Percentiles rank a stretch among this genome's conserved stretches.
Conservation (phyloP, 2,329 filamentous ascomycete species). For the Claviceps lovelessii region DNA sequence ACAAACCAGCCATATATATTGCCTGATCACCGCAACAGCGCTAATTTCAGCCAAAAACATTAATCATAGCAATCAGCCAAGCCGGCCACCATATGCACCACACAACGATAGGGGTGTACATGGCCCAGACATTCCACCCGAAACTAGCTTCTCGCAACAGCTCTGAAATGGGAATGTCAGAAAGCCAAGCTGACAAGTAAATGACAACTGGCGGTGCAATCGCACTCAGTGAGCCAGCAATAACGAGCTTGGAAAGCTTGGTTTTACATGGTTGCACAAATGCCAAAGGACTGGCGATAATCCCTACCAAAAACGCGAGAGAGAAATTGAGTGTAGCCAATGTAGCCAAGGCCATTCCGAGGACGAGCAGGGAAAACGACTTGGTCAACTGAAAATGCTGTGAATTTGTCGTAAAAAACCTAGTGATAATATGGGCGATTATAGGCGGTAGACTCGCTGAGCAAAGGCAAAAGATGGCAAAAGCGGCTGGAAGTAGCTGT, state of each 20-base stretch:
- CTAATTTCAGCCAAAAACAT: conserved; percentile 30
- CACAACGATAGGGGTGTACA: conserved; percentile 80
- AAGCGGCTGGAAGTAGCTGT: conserved; percentile 46
- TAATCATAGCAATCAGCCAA: conserved; percentile 55
- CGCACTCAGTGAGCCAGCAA: conserved; percentile 39
- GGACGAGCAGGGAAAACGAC: conserved; percentile 79
- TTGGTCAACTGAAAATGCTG: conserved; percentile 71
- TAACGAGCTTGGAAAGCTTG: conserved; percentile 25
- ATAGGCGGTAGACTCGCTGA: conserved; percentile 43
- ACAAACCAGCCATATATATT: neutral
- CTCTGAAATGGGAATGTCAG: conserved; percentile 30
- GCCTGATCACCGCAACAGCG: neutral
- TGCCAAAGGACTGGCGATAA: conserved; percentile 64
- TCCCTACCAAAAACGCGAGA: conserved; percentile 69
- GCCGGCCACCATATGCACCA: conserved; percentile 95
- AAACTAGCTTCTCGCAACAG: conserved; percentile 63
- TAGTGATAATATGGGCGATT: conserved; percentile 40
- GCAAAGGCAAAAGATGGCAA: conserved; percentile 39
- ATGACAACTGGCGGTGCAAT: conserved; percentile 47
- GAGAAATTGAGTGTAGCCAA: conserved; percentile 95
- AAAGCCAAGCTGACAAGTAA: conserved; percentile 30
- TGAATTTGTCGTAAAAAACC: conserved; percentile 36
- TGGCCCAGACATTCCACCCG: conserved; percentile 77
- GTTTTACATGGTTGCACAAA: conserved; percentile 45
- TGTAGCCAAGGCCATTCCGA: conserved; percentile 83